These are phyloP conservation scores for Syncephalastrum racemosum DNA, from an alignment of 371 early-diverging fungal genomes.

Conservation along the genomic window DNA sequence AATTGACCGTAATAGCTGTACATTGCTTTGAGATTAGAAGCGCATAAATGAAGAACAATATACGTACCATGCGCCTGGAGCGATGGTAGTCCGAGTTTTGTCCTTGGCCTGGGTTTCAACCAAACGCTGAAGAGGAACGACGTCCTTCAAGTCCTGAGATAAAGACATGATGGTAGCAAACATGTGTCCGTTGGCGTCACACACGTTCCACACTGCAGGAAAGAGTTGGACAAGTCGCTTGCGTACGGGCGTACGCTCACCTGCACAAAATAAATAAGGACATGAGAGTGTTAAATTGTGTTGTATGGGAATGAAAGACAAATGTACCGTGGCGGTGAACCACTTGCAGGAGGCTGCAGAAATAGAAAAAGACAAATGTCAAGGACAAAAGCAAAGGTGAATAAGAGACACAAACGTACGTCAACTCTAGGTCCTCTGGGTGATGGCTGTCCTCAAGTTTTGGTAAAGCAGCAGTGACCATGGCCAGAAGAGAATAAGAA, in stretches of 20 bases:
- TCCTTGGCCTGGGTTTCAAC: slow-evolving; percentile 29
- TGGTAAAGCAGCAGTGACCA: too few species aligned
- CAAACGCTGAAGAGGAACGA: slow-evolving; percentile 28
- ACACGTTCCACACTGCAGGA: slow-evolving; percentile 57
- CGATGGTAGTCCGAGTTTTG: slow-evolving; percentile 14
- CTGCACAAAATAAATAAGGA: slow-evolving; percentile 11
- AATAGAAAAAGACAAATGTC: neutral
- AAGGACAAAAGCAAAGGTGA: neutral
- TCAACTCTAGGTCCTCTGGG: slow-evolving; percentile 10
- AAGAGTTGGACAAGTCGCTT: slow-evolving; percentile 37
- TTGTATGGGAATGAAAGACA: neutral
- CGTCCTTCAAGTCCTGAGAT: neutral
- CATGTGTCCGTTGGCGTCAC: slow-evolving; percentile 46
- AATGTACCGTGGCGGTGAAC: slow-evolving; percentile 59
- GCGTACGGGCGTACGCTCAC: slow-evolving; percentile 58
- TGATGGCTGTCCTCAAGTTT: neutral
- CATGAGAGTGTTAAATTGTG: neutral
- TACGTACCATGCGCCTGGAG: slow-evolving; percentile 39
- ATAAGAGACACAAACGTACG: neutral
- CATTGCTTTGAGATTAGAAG: neutral
- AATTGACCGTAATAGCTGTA: slow-evolving; percentile 72
- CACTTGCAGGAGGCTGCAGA: slow-evolving; percentile 43
- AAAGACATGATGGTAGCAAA: slow-evolving; percentile 47
- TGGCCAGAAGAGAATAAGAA: too few species aligned
- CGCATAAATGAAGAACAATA: neutral